phyloP scores from a whole-genome alignment of 2,329 filamentous ascomycete species.

The Fusarium sp. region DNA sequence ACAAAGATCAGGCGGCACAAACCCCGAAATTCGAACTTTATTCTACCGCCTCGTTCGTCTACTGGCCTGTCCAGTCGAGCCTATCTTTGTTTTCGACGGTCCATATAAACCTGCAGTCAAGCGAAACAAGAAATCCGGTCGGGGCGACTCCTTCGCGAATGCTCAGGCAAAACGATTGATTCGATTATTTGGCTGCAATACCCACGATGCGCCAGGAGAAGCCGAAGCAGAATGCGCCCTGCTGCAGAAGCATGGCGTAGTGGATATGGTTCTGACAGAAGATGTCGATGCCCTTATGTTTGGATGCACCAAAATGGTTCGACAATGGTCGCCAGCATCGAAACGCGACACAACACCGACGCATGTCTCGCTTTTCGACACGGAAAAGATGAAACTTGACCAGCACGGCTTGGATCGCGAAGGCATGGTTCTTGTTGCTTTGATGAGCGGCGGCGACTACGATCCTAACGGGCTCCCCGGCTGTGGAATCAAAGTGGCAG shows the following conservation, averaged over 20 bases:
- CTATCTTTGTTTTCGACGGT: conserved; percentile 92
- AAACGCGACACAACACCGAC: conserved; percentile 77
- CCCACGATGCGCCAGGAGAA: conserved; percentile 91
- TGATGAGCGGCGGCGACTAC: conserved; percentile 97
- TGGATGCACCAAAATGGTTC: conserved; percentile 81
- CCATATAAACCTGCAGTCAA: conserved; percentile 89
- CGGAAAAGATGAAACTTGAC: conserved; percentile 62
- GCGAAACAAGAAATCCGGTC: conserved; percentile 79
- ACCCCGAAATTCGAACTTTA: conserved; percentile 89
- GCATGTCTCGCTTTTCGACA: conserved; percentile 86
- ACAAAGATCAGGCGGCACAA: conserved; percentile 74
- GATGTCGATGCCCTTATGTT: conserved; percentile 99
- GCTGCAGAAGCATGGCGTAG: conserved; percentile 82
- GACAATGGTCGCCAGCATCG: conserved; percentile 85
- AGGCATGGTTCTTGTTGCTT: conserved; percentile 92
- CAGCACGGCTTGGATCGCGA: conserved; percentile 78
- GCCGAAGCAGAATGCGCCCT: conserved; percentile 96
- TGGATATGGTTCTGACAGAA: conserved; percentile 94
- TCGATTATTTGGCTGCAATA: conserved; percentile 84
- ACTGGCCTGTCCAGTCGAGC: conserved; percentile 81
- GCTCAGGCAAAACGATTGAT: conserved; percentile 87
- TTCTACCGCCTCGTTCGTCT: conserved; percentile 91
- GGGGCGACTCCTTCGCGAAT: conserved; percentile 74
- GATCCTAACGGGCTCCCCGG: conserved; percentile 87
- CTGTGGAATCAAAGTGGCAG: conserved; percentile 89